Evolutionary conservation across 2,329 filamentous ascomycete species (phyloP).

Genomic region (Hymenoscyphus scutula): DNA sequence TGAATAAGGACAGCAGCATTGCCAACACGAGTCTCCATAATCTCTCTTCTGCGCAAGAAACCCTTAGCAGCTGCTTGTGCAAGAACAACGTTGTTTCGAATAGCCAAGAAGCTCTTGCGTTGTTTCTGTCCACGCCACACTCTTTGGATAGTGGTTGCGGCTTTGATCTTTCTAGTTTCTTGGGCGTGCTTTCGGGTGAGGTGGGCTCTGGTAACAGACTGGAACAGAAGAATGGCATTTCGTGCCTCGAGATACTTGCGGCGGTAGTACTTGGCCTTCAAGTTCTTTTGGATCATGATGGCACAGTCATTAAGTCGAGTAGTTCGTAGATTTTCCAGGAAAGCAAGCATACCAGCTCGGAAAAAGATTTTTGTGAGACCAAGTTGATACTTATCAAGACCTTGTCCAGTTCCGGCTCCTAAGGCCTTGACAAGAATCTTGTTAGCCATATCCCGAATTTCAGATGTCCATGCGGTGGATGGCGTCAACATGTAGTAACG

Average conservation of each 20-base stretch:
- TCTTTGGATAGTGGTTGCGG: conserved; percentile 90
- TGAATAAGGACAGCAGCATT: conserved; percentile 92
- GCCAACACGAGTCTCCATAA: conserved; percentile 89
- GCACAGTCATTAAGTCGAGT: conserved; percentile 88
- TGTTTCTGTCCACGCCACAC: conserved; percentile 94
- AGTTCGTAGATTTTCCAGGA: conserved; percentile 91
- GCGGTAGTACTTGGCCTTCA: conserved; percentile 92
- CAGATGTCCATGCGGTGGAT: conserved; percentile 85
- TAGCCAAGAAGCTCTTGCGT: conserved; percentile 72
- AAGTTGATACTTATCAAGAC: conserved; percentile 91
- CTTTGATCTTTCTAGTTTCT: conserved; percentile 77
- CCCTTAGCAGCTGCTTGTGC: conserved; percentile 92
- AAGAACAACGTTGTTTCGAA: conserved; percentile 79
- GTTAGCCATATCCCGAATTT: conserved; percentile 92
- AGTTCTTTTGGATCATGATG: conserved; percentile 98
- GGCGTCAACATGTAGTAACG: conserved; percentile 98
- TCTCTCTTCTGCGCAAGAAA: conserved; percentile 83
- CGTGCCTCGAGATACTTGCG: conserved; percentile 86
- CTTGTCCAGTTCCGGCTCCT: conserved; percentile 70
- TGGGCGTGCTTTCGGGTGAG: conserved; percentile 75
- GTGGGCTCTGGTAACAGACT: conserved; percentile 74
- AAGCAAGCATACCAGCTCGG: conserved; percentile 97
- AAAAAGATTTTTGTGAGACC: conserved; percentile 99
- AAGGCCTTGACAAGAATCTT: conserved; percentile 87
- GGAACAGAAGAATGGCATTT: conserved; percentile 74